Conservation (phyloP, 176 grass and related monocot genomes). For the Juncus effusus region DNA sequence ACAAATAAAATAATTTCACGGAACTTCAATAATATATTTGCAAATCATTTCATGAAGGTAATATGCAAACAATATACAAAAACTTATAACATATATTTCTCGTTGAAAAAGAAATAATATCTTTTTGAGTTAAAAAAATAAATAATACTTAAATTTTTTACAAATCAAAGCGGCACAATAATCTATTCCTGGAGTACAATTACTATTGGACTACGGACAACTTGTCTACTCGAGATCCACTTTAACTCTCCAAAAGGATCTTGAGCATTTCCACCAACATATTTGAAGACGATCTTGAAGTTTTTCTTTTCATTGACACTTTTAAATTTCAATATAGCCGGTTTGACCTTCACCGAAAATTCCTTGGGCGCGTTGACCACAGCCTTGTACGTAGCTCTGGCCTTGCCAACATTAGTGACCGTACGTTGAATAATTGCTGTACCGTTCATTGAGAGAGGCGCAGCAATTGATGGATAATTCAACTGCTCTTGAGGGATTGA, state of each 20-base stretch:
- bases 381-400: constrained; percentile 33
- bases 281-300: constrained; percentile 48
- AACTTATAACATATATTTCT: no score
- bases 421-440: constrained; percentile 34
- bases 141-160: background rate
- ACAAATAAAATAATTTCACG: no score
- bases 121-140: background rate
- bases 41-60: no score
- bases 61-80: no score
- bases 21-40: no score
- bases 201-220: constrained; percentile 50
- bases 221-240: constrained; percentile 45
- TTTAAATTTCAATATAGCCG: constrained; percentile 40
- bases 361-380: constrained; percentile 30
- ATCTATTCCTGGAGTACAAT: constrained; percentile 13
- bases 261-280: background rate
- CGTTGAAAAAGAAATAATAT: no score
- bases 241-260: constrained; percentile 45
- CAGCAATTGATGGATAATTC: constrained; percentile 70
- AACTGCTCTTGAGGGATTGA: constrained; percentile 43
- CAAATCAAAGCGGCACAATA: background rate
- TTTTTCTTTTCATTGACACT: constrained; percentile 44
- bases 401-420: constrained; percentile 59
- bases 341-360: constrained; percentile 36
- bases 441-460: constrained; percentile 24